Conservation (phyloP, 768 basidiomycete genomes). For the Pisolithus albus region DNA sequence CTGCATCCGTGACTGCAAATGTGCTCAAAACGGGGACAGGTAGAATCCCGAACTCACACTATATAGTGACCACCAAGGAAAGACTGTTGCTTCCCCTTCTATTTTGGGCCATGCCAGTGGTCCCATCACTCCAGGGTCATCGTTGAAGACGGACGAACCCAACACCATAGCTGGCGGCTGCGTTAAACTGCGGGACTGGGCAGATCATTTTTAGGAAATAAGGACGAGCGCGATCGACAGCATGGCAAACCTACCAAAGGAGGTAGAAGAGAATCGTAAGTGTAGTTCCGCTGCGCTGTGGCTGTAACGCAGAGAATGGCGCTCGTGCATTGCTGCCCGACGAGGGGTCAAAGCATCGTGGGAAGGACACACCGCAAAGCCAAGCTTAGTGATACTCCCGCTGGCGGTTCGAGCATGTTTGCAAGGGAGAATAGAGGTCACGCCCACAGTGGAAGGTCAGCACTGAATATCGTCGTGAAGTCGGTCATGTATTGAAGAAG, state of each 20-base stretch:
- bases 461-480: slow-evolving; percentile 70
- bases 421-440: slow-evolving; percentile 71
- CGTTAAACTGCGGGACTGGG: slow-evolving; percentile 55
- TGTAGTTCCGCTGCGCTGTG: slow-evolving; percentile 33
- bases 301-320: slow-evolving; percentile 45
- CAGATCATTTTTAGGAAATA: slow-evolving; percentile 64
- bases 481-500: slow-evolving; percentile 59
- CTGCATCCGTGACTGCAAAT: too few relatives aligned
- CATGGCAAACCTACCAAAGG: slow-evolving; percentile 71
- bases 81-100: neutral
- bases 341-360: slow-evolving; percentile 50
- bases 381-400: slow-evolving; percentile 66
- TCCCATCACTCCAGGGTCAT: slow-evolving; percentile 43
- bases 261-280: slow-evolving; percentile 63
- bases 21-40: too few relatives aligned
- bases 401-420: slow-evolving; percentile 72
- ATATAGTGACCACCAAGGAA: too few relatives aligned
- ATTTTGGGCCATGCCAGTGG: slow-evolving; percentile 53
- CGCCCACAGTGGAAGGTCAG: slow-evolving; percentile 72
- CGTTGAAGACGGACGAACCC: slow-evolving; percentile 62
- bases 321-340: slow-evolving; percentile 21
- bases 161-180: slow-evolving; percentile 63
- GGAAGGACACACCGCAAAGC: slow-evolving; percentile 69
- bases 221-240: slow-evolving; percentile 72
- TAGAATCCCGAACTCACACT: too few relatives aligned